Conservation (phyloP, 352 stramenopile genomes). For the Globisporangium perplexum region DNA sequence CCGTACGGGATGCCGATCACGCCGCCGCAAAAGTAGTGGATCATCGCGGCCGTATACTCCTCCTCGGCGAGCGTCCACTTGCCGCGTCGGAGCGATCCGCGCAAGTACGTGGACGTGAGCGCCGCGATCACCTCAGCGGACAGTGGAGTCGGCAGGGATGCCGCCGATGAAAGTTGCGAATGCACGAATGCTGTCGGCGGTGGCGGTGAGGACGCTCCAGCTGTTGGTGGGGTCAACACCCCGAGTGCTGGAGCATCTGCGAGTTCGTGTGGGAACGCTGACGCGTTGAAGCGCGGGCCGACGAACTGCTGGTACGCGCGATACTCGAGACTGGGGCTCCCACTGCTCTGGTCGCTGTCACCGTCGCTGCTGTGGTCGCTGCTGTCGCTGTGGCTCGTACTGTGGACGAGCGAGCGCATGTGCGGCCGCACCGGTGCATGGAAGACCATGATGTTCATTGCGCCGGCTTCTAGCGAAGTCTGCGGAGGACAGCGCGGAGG, state of each 20-base stretch:
- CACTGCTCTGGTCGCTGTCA: not conserved
- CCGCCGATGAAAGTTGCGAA: not conserved
- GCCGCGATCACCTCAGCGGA: not conserved
- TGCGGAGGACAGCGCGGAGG: too few relatives aligned
- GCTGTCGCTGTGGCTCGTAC: not conserved
- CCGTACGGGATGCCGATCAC: constrained; percentile 61
- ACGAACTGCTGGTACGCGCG: not conserved
- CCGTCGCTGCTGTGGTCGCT: not conserved
- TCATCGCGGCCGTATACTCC: constrained; percentile 51
- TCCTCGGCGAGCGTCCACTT: constrained; percentile 69
- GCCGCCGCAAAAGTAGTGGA: constrained; percentile 62
- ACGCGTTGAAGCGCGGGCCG: not conserved
- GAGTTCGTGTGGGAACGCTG: not conserved
- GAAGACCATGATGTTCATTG: constrained; percentile 1
- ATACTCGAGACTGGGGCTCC: not conserved
- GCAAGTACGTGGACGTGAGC: not conserved
- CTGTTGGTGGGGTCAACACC: not conserved
- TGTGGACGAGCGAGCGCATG: not conserved
- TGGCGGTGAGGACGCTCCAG: not conserved
- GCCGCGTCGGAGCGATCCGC: constrained; percentile 38
- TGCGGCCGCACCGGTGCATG: not conserved
- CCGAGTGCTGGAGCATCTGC: not conserved
- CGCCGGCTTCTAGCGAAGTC: not conserved
- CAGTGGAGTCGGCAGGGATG: not conserved
- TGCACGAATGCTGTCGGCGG: too few relatives aligned